Conservation (phyloP, 371 early-diverging fungal genomes). For the Rhizomucor miehei region DNA sequence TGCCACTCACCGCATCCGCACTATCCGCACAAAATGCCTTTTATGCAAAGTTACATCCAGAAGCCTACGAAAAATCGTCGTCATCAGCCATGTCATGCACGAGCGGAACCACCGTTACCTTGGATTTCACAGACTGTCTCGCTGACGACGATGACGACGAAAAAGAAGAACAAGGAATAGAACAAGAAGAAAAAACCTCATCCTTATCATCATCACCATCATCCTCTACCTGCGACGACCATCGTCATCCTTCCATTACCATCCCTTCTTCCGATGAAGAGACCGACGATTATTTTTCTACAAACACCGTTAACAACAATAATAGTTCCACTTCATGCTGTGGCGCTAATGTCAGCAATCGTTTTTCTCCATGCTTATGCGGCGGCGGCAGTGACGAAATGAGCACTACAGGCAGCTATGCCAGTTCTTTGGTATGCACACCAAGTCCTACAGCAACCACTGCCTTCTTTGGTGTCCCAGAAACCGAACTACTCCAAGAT, state of each 20-base stretch:
- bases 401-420: constrained; percentile 10
- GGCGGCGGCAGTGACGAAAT: constrained; percentile 15
- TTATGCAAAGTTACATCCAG: constrained; percentile 17
- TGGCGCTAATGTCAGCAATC: not conserved
- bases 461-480: constrained; percentile 15
- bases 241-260: constrained; percentile 3
- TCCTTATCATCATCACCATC: constrained; percentile 1
- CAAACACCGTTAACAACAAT: too few relatives aligned
- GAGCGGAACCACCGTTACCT: constrained; percentile 32
- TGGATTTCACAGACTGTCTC: constrained; percentile 43
- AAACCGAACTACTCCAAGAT: constrained; percentile 23
- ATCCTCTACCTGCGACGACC: not conserved
- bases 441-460: constrained; percentile 28
- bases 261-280: constrained; percentile 1
- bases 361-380: constrained; percentile 9
- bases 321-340: constrained; percentile 10
- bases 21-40: constrained; percentile 41
- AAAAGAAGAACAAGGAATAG: too few relatives aligned
- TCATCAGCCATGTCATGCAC: constrained; percentile 25
- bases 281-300: too few relatives aligned
- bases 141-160: constrained; percentile 32
- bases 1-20: constrained; percentile 31
- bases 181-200: not conserved
- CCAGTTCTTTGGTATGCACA: constrained; percentile 21
- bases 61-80: not conserved